Conservation (phyloP, 805 yeast genomes). For the Nakazawaea siamensis region DNA sequence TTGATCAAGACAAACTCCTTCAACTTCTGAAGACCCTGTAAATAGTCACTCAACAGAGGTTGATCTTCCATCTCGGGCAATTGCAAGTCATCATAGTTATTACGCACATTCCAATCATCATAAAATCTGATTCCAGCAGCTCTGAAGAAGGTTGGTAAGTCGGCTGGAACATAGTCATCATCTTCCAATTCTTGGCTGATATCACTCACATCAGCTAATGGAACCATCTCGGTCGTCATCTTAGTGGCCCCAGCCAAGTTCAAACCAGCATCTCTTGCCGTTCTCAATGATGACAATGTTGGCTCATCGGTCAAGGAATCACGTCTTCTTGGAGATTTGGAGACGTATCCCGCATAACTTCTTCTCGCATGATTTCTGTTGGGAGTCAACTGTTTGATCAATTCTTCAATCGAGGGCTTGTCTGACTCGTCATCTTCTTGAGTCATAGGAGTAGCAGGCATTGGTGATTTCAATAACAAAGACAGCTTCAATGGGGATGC, state of each 20-base stretch:
- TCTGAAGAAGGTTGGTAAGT: conserved; percentile 28
- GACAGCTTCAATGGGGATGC: conserved; percentile 2
- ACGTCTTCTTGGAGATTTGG: conserved; percentile 4
- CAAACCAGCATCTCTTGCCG: conserved; percentile 3
- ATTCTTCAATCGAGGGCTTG: conserved; percentile 14
- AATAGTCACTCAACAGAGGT: conserved; percentile 23
- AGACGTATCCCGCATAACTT: conserved; percentile 2
- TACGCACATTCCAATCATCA: conserved; percentile 31
- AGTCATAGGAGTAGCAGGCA: not conserved
- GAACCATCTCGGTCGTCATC: conserved; percentile 20
- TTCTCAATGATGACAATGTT: conserved; percentile 9
- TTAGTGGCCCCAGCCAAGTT: conserved; percentile 6
- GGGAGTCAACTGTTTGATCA: conserved; percentile 11
- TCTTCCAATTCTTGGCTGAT: conserved; percentile 10
- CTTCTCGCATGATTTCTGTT: conserved; percentile 4
- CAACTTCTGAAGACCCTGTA: conserved; percentile 29
- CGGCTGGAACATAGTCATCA: conserved; percentile 24
- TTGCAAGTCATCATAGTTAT: not conserved
- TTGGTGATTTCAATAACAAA: not conserved
- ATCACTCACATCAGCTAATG: conserved; percentile 17
- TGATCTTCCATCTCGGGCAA: not conserved
- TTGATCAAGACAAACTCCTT: conserved; percentile 41
- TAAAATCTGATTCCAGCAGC: conserved; percentile 34
- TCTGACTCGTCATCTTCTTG: no score
- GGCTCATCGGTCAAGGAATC: conserved; percentile 4